Evolutionary conservation across 805 yeast species (phyloP), one percentile per base, ranked within the genome.

Genomic region (Naumovozyma dairenensis): DNA sequence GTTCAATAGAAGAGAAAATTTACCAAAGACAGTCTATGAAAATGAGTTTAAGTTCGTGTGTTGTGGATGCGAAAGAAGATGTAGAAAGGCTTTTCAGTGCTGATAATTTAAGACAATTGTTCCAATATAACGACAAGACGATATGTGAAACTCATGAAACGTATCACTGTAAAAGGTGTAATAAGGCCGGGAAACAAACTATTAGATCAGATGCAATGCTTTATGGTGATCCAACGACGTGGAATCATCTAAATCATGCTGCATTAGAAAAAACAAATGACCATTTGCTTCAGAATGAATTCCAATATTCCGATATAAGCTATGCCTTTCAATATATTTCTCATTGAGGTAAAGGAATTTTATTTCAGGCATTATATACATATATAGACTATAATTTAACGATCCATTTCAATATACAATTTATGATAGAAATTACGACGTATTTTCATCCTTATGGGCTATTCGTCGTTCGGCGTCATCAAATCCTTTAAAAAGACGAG

Each of bases 1-100:
- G 98, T 9, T 76, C 95, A 2, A 92, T 89, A 34, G 98, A 89
- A 51, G 98, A 89, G 50, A 92, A 92, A 58, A 92, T 92, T 21
- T 85, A 82, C 59, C 98, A 92, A 62, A 66, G 98, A 35, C 98
- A 92, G 54, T 78, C 93, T 4, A 87, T 92, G 81, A 92, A 92
- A 51, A 70, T 89, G 62, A 83, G 93, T 32, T 63, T 92, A 27
- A 82, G 95, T 13, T 84, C 96, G 1, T 86, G 96, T 61, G 98
- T 92, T 20, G 98, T 92, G 28, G 98, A 92, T 60, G 95, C 89
- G 36, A 85, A 83, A 39, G 93, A 84, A 43, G 96, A 87, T 45
- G 97, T 89, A 19, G 98, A 92, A 51, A 65, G 98, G 39, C 67
- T 85, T 32, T 92, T 87, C 54, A 80, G 93, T 30, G 73, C 87